These are phyloP conservation scores for Venturia aucupariae DNA, from an alignment of 2,329 filamentous ascomycete species.

Conservation along the genomic window DNA sequence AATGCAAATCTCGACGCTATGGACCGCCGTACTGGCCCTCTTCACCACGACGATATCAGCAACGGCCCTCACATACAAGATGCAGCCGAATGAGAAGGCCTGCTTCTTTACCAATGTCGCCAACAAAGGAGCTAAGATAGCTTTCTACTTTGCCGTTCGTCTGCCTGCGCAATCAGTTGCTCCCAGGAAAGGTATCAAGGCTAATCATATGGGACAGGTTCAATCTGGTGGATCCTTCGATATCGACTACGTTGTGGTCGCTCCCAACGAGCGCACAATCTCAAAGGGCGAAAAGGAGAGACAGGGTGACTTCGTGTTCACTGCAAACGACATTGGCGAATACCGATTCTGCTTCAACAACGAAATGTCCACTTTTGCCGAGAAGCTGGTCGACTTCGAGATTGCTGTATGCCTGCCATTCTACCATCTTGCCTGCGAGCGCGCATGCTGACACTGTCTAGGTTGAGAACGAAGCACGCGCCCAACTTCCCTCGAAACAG, in stretches of 20 bases:
- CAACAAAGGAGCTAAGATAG: constrained; percentile 74
- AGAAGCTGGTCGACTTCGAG: constrained; percentile 97
- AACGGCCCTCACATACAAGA: constrained; percentile 89
- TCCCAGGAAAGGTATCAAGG: background rate
- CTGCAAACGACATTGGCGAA: constrained; percentile 75
- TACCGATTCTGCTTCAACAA: constrained; percentile 99
- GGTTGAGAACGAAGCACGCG: constrained; percentile 84
- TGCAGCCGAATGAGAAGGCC: constrained; percentile 82
- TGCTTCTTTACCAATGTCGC: constrained; percentile 86
- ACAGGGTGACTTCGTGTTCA: constrained; percentile 97
- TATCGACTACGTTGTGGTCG: constrained; percentile 82
- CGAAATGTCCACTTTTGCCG: constrained; percentile 93
- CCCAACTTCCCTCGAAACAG: constrained; percentile 73
- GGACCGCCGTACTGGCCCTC: constrained; percentile 62
- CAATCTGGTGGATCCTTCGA: constrained; percentile 98
- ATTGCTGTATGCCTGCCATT: constrained; percentile 60
- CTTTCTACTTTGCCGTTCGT: constrained; percentile 95
- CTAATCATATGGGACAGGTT: constrained; percentile 48
- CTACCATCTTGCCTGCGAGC: background rate
- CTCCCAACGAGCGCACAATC: constrained; percentile 71
- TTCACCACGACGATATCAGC: constrained; percentile 64
- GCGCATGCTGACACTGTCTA: constrained; percentile 29
- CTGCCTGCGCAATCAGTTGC: background rate
- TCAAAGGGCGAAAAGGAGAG: constrained; percentile 83
- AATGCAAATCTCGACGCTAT: constrained; percentile 58